Evolutionary conservation across 1,284 basidiomycete genomes (phyloP).

Genomic region (Cutaneotrichosporon cavernicola): DNA sequence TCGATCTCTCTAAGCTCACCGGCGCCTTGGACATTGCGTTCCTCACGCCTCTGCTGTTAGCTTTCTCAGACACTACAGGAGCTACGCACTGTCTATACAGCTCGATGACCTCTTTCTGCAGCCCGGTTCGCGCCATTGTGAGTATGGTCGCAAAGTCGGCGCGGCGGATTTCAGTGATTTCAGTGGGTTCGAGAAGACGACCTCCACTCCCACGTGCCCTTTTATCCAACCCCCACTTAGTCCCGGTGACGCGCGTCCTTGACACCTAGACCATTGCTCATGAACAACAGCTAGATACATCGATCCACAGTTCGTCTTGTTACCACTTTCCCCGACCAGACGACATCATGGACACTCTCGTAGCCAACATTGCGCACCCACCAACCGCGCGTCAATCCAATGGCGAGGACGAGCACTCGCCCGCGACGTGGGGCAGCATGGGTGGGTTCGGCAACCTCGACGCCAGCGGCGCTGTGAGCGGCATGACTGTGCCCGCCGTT

Average conservation of each 20-base stretch:
- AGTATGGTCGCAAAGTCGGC: not conserved
- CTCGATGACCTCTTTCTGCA: conserved; percentile 52
- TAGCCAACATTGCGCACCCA: conserved; percentile 62
- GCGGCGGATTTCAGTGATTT: not conserved
- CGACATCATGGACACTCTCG: conserved; percentile 70
- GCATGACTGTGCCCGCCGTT: conserved; percentile 50
- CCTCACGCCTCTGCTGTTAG: conserved; percentile 36
- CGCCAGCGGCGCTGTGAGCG: conserved; percentile 39
- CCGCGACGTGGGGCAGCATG: conserved; percentile 73
- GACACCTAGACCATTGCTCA: conserved; percentile 9
- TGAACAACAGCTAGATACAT: not conserved
- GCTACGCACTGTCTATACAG: conserved; percentile 36
- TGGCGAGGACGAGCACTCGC: conserved; percentile 50
- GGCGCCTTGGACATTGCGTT: conserved; percentile 41
- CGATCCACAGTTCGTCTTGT: conserved; percentile 1
- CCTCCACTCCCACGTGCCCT: conserved; percentile 3
- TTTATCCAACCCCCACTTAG: conserved; percentile 1
- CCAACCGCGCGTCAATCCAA: conserved; percentile 35
- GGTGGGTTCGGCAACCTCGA: conserved; percentile 67
- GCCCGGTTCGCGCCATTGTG: conserved; percentile 45
- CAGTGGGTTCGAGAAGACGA: not conserved
- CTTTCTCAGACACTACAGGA: not conserved
- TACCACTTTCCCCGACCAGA: not conserved
- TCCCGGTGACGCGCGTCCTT: conserved; percentile 13
- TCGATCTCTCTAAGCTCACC: not conserved